A percentile compares a stretch with the other conserved stretches of the same genome.
phyloP scores from a whole-genome alignment of 2,329 filamentous ascomycete genomes.

The Cercospora zeae-maydis region DNA sequence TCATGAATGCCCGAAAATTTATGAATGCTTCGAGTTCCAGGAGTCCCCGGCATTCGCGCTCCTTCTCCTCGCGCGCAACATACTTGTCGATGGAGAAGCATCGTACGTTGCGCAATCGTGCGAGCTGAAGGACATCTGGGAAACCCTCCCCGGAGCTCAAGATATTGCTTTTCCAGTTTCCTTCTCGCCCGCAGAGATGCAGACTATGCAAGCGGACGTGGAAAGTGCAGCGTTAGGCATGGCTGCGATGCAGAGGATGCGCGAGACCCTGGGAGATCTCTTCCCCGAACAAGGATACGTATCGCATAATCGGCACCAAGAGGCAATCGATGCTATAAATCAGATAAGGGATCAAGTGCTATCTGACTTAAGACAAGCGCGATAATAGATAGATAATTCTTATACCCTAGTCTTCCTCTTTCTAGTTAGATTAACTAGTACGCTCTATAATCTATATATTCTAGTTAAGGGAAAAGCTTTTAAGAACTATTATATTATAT shows the following conservation, averaged over 20 bases:
- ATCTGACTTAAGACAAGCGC: too few relatives aligned
- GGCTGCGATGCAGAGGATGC: constrained; percentile 9
- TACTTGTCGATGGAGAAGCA: constrained; percentile 17
- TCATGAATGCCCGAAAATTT: not conserved
- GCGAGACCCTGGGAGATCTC: constrained; percentile 5
- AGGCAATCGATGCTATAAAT: not conserved
- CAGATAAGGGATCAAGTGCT: too few relatives aligned
- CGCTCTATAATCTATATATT: too few relatives aligned
- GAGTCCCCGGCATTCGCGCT: not conserved
- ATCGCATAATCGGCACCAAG: constrained; percentile 9
- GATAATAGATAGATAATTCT: too few relatives aligned
- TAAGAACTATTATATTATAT: too few relatives aligned
- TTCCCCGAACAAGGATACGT: constrained; percentile 13
- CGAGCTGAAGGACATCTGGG: not conserved
- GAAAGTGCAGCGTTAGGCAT: constrained; percentile 4
- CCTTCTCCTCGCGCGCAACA: not conserved
- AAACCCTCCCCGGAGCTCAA: constrained; percentile 5
- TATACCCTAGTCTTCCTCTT: too few relatives aligned
- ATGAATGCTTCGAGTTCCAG: not conserved
- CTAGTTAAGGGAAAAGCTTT: too few relatives aligned
- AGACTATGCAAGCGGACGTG: not conserved
- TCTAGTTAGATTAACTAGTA: too few relatives aligned
- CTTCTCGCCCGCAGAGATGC: constrained; percentile 8
- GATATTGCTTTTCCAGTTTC: constrained; percentile 6
- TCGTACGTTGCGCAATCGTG: not conserved